phyloP scores from a whole-genome alignment of 2,329 filamentous ascomycete species.

The Lizonia empirigonia region DNA sequence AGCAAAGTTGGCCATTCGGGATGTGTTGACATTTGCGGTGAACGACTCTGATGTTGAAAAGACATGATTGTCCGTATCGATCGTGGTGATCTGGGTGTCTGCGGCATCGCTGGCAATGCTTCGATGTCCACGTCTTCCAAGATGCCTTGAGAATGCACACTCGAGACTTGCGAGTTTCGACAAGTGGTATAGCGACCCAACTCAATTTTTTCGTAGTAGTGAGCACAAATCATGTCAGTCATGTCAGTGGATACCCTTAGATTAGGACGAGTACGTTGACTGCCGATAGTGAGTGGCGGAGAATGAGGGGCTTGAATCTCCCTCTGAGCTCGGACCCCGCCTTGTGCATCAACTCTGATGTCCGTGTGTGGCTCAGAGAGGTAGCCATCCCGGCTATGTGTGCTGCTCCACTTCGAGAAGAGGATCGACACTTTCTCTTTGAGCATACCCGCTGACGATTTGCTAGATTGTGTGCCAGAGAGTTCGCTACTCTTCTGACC shows the following conservation, averaged over 20 bases:
- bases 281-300: slow-evolving; percentile 1
- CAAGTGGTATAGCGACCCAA: slow-evolving; percentile 26
- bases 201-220: slow-evolving; percentile 33
- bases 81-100: slow-evolving; percentile 9
- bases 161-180: slow-evolving; percentile 17
- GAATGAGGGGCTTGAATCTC: slow-evolving; percentile 22
- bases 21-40: background rate
- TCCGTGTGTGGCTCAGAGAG: slow-evolving; percentile 30
- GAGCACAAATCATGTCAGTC: slow-evolving; percentile 21
- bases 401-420: slow-evolving; percentile 10
- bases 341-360: slow-evolving; percentile 28
- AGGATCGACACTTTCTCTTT: slow-evolving; percentile 19
- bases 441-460: slow-evolving; percentile 6
- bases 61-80: slow-evolving; percentile 7
- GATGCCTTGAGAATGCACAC: slow-evolving; percentile 6
- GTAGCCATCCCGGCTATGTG: slow-evolving; percentile 26
- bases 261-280: background rate
- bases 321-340: slow-evolving; percentile 27
- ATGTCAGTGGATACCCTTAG: slow-evolving; percentile 20
- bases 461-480: slow-evolving; percentile 10
- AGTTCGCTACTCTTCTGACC: background rate
- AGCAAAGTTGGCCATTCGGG: slow-evolving; percentile 1
- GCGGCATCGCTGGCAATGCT: slow-evolving; percentile 29
- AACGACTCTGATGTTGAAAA: background rate
- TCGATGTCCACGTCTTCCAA: slow-evolving; percentile 16